phyloP scores from a whole-genome alignment of 2,329 filamentous ascomycete genomes.

The Exophiala spinifera region DNA sequence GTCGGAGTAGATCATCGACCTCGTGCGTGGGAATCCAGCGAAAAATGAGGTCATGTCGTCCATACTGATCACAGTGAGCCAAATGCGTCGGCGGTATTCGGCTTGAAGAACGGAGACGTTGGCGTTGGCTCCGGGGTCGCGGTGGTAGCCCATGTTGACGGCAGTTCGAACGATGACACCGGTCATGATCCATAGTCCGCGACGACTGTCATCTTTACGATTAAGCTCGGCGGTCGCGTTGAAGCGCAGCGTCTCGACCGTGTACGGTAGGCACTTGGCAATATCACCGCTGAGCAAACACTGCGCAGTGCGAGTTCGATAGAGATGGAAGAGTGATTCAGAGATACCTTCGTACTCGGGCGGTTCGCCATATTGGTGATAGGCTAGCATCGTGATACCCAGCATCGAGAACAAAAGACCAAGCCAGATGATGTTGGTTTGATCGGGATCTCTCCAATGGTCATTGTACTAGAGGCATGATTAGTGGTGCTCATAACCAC shows the following conservation, averaged over 20 bases:
- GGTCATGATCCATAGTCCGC: conserved; percentile 10
- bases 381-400: not conserved
- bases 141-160: conserved; percentile 43
- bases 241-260: conserved; percentile 5
- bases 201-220: not conserved
- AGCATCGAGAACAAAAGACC: conserved; percentile 1
- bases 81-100: conserved; percentile 39
- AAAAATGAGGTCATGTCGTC: conserved; percentile 40
- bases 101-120: conserved; percentile 37
- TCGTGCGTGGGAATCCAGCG: conserved; percentile 58
- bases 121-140: conserved; percentile 38
- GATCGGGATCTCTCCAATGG: not conserved
- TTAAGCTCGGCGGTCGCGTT: conserved; percentile 6
- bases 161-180: conserved; percentile 18
- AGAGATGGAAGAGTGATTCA: not conserved
- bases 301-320: not conserved
- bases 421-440: not conserved
- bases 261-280: conserved; percentile 5
- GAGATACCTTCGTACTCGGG: not conserved
- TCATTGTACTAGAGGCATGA: not conserved
- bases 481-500: too few relatives aligned
- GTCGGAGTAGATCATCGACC: conserved; percentile 59
- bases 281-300: not conserved
- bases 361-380: conserved; percentile 1
- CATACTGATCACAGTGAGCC: conserved; percentile 36